Evolutionary conservation across 768 basidiomycete genomes (phyloP), one percentile per base, ranked within the genome.

Genomic region (Russula lepida): DNA sequence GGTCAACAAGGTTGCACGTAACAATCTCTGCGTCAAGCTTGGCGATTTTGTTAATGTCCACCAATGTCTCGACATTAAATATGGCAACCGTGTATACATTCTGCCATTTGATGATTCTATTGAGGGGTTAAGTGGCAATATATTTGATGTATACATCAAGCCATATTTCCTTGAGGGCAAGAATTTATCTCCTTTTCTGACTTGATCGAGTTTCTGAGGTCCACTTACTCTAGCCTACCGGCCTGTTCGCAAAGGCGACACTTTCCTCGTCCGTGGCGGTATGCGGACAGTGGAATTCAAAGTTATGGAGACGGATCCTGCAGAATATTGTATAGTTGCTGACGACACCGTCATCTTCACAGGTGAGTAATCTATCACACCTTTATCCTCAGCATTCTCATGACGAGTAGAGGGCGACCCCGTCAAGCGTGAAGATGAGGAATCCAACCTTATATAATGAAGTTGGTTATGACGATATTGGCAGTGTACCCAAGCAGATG

Each of bases 251-350:
- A 95, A 94, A 78, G 97, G 95, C 56, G 97, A 99, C 72, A 98
- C 95, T 23, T 99, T 99, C 88, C 89, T 98, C 57, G 95, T 98
- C 66, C 90, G 95, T 67, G 97, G 97, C 69, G 95, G 95, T 63
- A 95, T 97, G 90, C 81, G 95, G 67, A 95, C 93, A 54, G 95
- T 98, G 47, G 97, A 99, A 76, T 99, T 99, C 81, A 99, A 99
- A 75, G 92, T 98, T 56, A 88, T 98, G 67, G 97, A 98, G 74
- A 97, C 94, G 35, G 97, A 99, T 73, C 97, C 97, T 0, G 82
- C 95, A 32, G 97, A 98, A 70, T 98, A 89, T 75, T 98, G 97
- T 78, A 99, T 99, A 66, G 95, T 99, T 44, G 95, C 97, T 0
- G 97, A 98, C 72, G 97, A 99, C 70, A 99, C 97, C 1, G 97